A percentile compares a stretch with the other conserved stretches of the same genome.
These are phyloP conservation scores for Colletotrichum sp. DNA, from an alignment of 2,329 filamentous ascomycete genomes.

Conservation along the genomic window DNA sequence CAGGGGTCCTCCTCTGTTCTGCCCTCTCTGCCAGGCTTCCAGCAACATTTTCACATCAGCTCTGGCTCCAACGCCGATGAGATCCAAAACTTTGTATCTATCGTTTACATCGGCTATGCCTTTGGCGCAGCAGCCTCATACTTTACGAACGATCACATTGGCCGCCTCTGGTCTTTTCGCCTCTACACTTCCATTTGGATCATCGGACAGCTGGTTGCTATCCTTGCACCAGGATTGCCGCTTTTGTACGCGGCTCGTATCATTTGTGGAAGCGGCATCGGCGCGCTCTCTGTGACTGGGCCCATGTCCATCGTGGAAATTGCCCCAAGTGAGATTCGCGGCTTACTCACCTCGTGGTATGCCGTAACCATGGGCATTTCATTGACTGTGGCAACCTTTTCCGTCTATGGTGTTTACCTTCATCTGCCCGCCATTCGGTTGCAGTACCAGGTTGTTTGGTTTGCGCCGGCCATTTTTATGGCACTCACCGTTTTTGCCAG, in stretches of 20 bases:
- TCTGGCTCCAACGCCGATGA: constrained; percentile 29
- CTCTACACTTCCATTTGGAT: not conserved
- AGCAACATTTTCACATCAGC: constrained; percentile 35
- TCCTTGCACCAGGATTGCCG: not conserved
- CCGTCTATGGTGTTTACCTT: not conserved
- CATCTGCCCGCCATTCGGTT: not conserved
- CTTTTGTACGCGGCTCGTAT: not conserved
- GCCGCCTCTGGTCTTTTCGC: not conserved
- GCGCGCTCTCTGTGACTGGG: constrained; percentile 30
- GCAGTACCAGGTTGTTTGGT: not conserved
- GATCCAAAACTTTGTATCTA: constrained; percentile 40
- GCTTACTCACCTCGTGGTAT: constrained; percentile 36
- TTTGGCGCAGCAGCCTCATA: not conserved
- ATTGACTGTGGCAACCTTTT: not conserved
- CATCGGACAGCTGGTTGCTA: not conserved
- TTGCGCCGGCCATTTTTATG: not conserved
- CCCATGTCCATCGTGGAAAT: constrained; percentile 37
- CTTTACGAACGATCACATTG: not conserved
- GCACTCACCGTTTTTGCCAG: constrained; percentile 20
- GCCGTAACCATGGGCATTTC: constrained; percentile 29
- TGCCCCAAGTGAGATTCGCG: constrained; percentile 35
- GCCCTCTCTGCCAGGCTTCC: constrained; percentile 36
- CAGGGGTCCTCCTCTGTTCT: constrained; percentile 26
- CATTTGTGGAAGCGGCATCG: not conserved
- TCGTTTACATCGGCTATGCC: constrained; percentile 30